A percentile compares a stretch with the other conserved stretches of the same genome.
Conservation (phyloP, 495 filamentous ascomycete genomes). For the Copromyces sp. region DNA sequence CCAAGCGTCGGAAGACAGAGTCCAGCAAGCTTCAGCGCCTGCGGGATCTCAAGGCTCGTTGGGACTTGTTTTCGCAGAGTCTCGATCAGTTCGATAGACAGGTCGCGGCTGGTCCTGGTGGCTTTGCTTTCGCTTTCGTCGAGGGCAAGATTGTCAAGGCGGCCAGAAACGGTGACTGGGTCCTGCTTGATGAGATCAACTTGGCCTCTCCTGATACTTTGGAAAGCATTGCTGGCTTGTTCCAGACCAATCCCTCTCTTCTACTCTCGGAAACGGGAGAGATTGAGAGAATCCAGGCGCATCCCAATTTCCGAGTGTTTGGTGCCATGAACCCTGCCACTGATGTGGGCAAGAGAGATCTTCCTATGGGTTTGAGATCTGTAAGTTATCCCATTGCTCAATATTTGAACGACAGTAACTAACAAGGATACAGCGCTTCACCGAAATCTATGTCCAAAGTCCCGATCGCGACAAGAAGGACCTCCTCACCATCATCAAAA, state of each 20-base stretch:
- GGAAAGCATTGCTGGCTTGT: constrained; percentile 81
- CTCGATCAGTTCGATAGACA: constrained; percentile 75
- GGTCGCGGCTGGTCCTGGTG: constrained; percentile 62
- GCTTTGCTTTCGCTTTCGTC: constrained; percentile 89
- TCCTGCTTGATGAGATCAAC: constrained; percentile 90
- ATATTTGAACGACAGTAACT: not conserved
- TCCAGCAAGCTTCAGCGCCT: constrained; percentile 48
- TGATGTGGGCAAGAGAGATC: constrained; percentile 89
- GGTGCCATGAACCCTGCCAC: constrained; percentile 99
- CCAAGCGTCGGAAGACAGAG: constrained; percentile 76
- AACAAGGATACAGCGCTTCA: constrained; percentile 68
- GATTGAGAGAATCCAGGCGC: constrained; percentile 76
- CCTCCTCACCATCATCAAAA: constrained; percentile 70
- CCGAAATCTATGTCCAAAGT: constrained; percentile 83
- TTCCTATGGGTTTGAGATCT: constrained; percentile 55
- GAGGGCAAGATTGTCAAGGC: constrained; percentile 93
- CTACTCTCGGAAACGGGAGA: constrained; percentile 86
- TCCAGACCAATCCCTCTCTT: constrained; percentile 69
- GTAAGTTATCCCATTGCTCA: not conserved
- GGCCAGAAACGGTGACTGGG: constrained; percentile 90
- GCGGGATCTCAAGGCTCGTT: constrained; percentile 54
- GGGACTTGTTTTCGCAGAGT: constrained; percentile 68
- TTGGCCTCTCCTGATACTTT: constrained; percentile 88
- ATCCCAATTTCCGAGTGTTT: constrained; percentile 91
- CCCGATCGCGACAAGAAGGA: constrained; percentile 79